Evolutionary conservation across 164 flowering plant genomes (phyloP), one percentile per base, ranked within the genome.

Genomic region (Umbellularia californica): DNA sequence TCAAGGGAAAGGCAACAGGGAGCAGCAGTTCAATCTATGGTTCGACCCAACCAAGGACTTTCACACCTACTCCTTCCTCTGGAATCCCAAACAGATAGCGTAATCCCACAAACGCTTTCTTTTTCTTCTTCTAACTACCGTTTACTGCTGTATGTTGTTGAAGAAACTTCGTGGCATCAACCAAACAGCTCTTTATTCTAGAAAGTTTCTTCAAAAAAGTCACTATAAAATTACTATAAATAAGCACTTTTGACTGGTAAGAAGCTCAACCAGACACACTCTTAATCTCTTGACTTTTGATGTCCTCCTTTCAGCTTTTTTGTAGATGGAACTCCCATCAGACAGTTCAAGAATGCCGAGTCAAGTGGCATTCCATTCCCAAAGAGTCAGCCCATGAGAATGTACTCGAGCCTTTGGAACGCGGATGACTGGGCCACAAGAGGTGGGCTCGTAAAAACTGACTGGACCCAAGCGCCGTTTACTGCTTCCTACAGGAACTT

Each of bases 1-100:
- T 13, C 63, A 73, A 50, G 75, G 75, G 25, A 73, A 66, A 30
- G 75, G 75, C 1, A 65, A 65, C 33, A 73, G 69, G 28, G 75
- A 73, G 70, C 68, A 63, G 41, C 75, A 73, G 15, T 73, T 73
- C 75, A 28, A 65, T 65, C 70, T 73, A 0, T 73, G 75, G 75
- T 73, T 73, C 62, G 75, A 73, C 41, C 75, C 75, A 14, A 73
- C 75, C 30, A 51, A 23, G 35, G 62, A 65, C n/a, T 73, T 23
- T 33, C 75, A 73, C 75, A 73, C 75, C 60, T 73, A 73, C 70
- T 73, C 75, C 63, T 35, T 73, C 58, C 35, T 73, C 13, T 72
- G 75, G 75, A 72, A 65, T 65, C 75, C 75, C 13, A 19, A 64
- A 9, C 75, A 50, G 30, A 65, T 73, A 19, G 47, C 50, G 75